Evolutionary conservation across 2,329 filamentous ascomycete species (phyloP), one percentile per base, ranked within the genome.

Genomic region (Anisogramma anomala): DNA sequence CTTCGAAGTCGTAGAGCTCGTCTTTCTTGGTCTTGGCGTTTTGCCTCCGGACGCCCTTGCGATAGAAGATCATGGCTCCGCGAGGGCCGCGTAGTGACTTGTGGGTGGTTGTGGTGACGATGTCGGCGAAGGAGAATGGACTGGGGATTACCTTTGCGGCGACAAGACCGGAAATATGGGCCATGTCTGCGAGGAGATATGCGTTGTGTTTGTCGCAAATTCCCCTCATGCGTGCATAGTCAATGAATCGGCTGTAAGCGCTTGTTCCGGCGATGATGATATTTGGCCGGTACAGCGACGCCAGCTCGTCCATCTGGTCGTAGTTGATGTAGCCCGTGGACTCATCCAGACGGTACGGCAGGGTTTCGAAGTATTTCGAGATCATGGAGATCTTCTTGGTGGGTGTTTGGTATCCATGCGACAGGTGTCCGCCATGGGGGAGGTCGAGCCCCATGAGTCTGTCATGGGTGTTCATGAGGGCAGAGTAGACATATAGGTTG

Each of bases 51-150:
- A 95, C 83, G 49, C 91, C 91, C 65, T 85, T 93, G 54, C 91
- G 82, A 78, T 81, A 98, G 74, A 98, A 98, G 62, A 98, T 98
- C 78, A 98, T 84, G 55, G 91, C 91, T 52, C 91, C 91, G 57
- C 91, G 80, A 27, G 91, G 91, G 27, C 91, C 91, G 58, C 91
- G 84, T 49, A 98, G 76, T 46, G 86, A 94, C 72, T 98, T 98
- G 74, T 98, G 91, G 48, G 86, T 95, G 27, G 91, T 98, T 17
- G 91, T 98, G 35, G 91, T 98, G 50, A 98, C 91, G 45, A 98
- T 82, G 60, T 98, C 91, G 50, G 87, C 84, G 62, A 83, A 81
- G 50, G 76, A 74, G 64, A 96, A 98, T 37, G 91, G 91, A 46
- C 84, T 82, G 32, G 87, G 86, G 50, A 95, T 78, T 41, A 94